These are phyloP conservation scores for Leccinum fibrillosum DNA, from an alignment of 768 basidiomycete species.

Conservation along the genomic window DNA sequence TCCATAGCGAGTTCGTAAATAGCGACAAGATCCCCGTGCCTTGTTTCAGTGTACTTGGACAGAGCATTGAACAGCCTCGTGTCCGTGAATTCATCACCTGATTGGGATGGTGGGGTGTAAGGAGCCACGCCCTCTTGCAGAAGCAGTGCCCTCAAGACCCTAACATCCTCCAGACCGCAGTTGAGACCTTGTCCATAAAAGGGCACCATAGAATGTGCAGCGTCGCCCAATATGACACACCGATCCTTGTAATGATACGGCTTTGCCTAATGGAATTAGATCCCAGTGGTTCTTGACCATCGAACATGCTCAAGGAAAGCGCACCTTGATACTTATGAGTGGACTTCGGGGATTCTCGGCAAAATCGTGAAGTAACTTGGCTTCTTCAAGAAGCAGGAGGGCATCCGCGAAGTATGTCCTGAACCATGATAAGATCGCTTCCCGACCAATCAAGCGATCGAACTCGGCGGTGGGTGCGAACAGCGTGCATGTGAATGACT, in stretches of 20 bases:
- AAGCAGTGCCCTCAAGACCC: slow-evolving; percentile 77
- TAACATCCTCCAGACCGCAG: slow-evolving; percentile 96
- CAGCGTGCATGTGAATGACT: slow-evolving; percentile 94
- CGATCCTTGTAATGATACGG: slow-evolving; percentile 92
- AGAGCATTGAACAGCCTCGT: slow-evolving; percentile 62
- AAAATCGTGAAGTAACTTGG: slow-evolving; percentile 74
- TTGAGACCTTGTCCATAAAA: slow-evolving; percentile 98
- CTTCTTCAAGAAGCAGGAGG: slow-evolving; percentile 79
- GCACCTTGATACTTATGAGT: slow-evolving; percentile 90
- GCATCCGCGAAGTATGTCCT: slow-evolving; percentile 83
- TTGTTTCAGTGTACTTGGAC: slow-evolving; percentile 70
- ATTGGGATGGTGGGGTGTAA: slow-evolving; percentile 31
- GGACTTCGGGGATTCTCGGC: slow-evolving; percentile 81
- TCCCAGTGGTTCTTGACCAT: slow-evolving; percentile 15
- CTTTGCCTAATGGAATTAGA: slow-evolving; percentile 50
- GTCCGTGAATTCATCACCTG: slow-evolving; percentile 42
- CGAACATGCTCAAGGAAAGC: slow-evolving; percentile 26
- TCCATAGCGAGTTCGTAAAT: slow-evolving; percentile 92
- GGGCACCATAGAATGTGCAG: slow-evolving; percentile 98
- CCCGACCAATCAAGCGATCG: slow-evolving; percentile 59
- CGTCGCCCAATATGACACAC: slow-evolving; percentile 87
- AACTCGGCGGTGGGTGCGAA: slow-evolving; percentile 83
- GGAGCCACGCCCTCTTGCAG: slow-evolving; percentile 64
- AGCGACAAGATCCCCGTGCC: slow-evolving; percentile 86
- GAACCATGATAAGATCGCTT: slow-evolving; percentile 71